phyloP scores from a whole-genome alignment of 2,329 filamentous ascomycete species.

The Phaeoacremonium minimum region DNA sequence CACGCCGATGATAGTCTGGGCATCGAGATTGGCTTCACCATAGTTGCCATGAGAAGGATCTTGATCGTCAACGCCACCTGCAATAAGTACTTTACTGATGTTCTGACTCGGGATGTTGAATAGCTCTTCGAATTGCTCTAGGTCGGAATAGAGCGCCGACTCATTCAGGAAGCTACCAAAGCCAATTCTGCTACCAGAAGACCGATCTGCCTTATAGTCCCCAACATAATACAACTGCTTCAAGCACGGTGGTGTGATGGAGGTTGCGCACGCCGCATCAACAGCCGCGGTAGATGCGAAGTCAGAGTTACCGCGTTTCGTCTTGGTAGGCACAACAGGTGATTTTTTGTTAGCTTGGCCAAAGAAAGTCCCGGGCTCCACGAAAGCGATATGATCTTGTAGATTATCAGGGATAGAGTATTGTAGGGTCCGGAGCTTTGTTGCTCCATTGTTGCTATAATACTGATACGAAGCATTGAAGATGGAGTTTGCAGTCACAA shows the following conservation, averaged over 20 bases:
- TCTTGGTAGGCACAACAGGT: slow-evolving; percentile 1
- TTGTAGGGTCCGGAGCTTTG: slow-evolving; percentile 8
- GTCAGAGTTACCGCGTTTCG: neutral
- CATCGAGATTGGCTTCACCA: slow-evolving; percentile 31
- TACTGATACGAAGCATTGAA: slow-evolving; percentile 21
- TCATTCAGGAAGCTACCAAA: slow-evolving; percentile 43
- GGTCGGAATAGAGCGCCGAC: slow-evolving; percentile 24
- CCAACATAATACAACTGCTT: slow-evolving; percentile 39
- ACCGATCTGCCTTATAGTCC: slow-evolving; percentile 31
- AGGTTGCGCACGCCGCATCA: slow-evolving; percentile 17
- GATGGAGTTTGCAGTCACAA: slow-evolving; percentile 19
- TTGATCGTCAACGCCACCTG: slow-evolving; percentile 2
- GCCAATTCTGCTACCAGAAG: slow-evolving; percentile 36
- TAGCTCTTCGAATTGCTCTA: slow-evolving; percentile 7
- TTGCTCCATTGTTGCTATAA: slow-evolving; percentile 12
- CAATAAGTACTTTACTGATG: slow-evolving; percentile 6
- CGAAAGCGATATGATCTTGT: slow-evolving; percentile 6
- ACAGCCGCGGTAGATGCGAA: slow-evolving; percentile 5
- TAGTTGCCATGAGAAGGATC: slow-evolving; percentile 5
- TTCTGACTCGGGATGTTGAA: slow-evolving; percentile 9
- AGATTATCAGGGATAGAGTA: slow-evolving; percentile 7
- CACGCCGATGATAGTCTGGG: slow-evolving; percentile 28
- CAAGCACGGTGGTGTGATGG: slow-evolving; percentile 36
- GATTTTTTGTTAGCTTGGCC: slow-evolving; percentile 3
- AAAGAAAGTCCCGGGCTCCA: slow-evolving; percentile 11